phyloP scores from a whole-genome alignment of 345 rosid species.

The thale cress (Arabidopsis thaliana) region TAIR10.1 NC_003070.9:4724001-4724500 shows the following conservation, averaged over 20 bases:
- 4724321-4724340: slow-evolving; percentile 54
- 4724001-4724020: slow-evolving; percentile 66
- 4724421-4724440: too few relatives aligned
- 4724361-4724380: too few relatives aligned
- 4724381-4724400: too few relatives aligned
- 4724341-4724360: slow-evolving; percentile 43
- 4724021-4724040: slow-evolving; percentile 61
- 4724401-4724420: too few relatives aligned
- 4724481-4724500: too few relatives aligned
- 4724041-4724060: slow-evolving; percentile 79
- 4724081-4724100: slow-evolving; percentile 36
- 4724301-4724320: slow-evolving; percentile 71
- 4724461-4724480: too few relatives aligned
- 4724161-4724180: background rate
- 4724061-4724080: slow-evolving; percentile 56
- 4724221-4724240: background rate
- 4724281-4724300: slow-evolving; percentile 75
- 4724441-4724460: too few relatives aligned
- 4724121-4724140: slow-evolving; percentile 68
- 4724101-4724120: slow-evolving; percentile 71
- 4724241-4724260: slow-evolving; percentile 73
- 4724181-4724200: background rate
- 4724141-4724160: slow-evolving; percentile 69
- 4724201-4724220: background rate
- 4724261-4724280: slow-evolving; percentile 88